These are phyloP conservation scores for Clohesyomyces aquaticus DNA, from an alignment of 495 filamentous ascomycete genomes.

Conservation along the genomic window DNA sequence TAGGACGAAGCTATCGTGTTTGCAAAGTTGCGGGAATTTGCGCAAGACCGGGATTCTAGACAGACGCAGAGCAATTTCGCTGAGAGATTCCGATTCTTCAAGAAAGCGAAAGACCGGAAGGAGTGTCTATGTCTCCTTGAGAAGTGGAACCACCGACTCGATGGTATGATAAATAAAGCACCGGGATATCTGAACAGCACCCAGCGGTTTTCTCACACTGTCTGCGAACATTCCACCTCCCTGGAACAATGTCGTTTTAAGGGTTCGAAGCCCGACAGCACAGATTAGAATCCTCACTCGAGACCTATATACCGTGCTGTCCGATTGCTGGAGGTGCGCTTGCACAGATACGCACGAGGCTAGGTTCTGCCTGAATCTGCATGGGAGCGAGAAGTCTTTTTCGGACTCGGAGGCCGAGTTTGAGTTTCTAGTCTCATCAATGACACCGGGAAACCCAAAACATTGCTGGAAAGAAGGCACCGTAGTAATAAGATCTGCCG, in stretches of 20 bases:
- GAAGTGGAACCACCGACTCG: conserved; percentile 10
- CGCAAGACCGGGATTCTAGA: not conserved
- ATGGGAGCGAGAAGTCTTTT: not conserved
- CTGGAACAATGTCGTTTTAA: conserved; percentile 3
- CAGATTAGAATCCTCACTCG: not conserved
- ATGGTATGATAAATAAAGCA: not conserved
- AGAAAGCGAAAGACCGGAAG: not conserved
- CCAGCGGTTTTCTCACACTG: not conserved
- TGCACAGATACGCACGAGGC: conserved; percentile 2
- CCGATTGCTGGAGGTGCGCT: conserved; percentile 1
- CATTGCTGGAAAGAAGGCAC: conserved; percentile 2
- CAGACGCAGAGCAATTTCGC: not conserved
- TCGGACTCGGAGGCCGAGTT: conserved; percentile 1
- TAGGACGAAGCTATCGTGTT: conserved; percentile 3
- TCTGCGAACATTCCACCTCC: not conserved
- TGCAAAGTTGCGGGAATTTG: not conserved
- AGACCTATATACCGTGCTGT: conserved; percentile 13
- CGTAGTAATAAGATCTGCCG: conserved; percentile 1
- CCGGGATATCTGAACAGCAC: not conserved
- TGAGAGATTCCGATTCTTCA: conserved; percentile 10
- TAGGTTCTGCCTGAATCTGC: conserved; percentile 1
- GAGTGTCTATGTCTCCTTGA: not conserved
- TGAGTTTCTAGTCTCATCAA: conserved; percentile 7
- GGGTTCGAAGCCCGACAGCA: not conserved
- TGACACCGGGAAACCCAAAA: no score